Conservation (phyloP, 2,329 filamentous ascomycete species). For the Ophiocordyceps robertsii region DNA sequence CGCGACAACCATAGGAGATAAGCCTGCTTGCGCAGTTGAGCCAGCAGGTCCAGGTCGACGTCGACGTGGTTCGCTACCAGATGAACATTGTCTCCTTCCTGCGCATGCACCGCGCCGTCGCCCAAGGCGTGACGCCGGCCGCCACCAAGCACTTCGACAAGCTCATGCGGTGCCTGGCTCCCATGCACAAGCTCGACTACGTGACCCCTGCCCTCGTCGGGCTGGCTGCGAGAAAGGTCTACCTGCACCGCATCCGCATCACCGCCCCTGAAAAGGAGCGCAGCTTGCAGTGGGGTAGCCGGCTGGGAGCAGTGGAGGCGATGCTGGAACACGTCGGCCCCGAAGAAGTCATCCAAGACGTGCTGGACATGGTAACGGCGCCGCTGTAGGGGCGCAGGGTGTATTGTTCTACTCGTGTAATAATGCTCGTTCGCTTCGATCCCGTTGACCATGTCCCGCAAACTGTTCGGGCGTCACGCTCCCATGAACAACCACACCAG, state of each 20-base stretch:
- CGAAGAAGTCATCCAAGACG: slow-evolving; percentile 52
- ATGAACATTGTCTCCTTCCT: slow-evolving; percentile 82
- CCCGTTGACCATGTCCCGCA: background rate
- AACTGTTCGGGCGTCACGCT: background rate
- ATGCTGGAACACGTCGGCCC: slow-evolving; percentile 49
- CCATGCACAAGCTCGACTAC: slow-evolving; percentile 68
- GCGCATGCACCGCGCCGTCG: slow-evolving; percentile 74
- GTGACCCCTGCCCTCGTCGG: slow-evolving; percentile 73
- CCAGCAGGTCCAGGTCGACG: slow-evolving; percentile 47
- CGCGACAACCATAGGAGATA: slow-evolving; percentile 32
- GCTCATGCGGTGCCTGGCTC: slow-evolving; percentile 60
- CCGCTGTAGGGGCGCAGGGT: slow-evolving; percentile 20
- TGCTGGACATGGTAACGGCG: slow-evolving; percentile 41
- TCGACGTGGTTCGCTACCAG: slow-evolving; percentile 72
- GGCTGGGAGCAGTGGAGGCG: slow-evolving; percentile 51
- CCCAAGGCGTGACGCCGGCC: slow-evolving; percentile 60
- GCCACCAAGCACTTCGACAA: slow-evolving; percentile 67
- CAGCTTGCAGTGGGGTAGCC: slow-evolving; percentile 89
- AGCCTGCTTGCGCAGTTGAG: slow-evolving; percentile 44
- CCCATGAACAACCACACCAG: background rate
- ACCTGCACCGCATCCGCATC: slow-evolving; percentile 69
- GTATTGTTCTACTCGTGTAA: slow-evolving; percentile 4
- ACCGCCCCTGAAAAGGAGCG: slow-evolving; percentile 59
- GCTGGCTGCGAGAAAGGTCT: slow-evolving; percentile 76
- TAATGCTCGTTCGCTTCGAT: background rate